Evolutionary conservation across 306 rosid genomes (phyloP), one percentile per base, ranked within the genome.

Genomic region (Hylodesmum podocarpum): DNA sequence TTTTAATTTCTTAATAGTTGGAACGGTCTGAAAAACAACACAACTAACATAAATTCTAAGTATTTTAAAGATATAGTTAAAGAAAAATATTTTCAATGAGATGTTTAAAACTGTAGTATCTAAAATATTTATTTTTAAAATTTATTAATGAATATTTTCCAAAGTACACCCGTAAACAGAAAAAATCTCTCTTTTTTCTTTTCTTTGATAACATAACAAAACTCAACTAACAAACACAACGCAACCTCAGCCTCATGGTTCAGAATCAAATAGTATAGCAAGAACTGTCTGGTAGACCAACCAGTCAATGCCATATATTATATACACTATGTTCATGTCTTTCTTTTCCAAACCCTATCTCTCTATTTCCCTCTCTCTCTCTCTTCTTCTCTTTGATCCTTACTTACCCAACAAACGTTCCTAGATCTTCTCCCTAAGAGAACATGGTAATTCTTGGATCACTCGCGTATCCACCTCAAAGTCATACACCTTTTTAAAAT

Each of bases 231-330:
- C 84, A 75, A 68, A 70, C 25, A 40, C 57, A 37, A 57, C 55
- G 4, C 36, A 40, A 28, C 25, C 46, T 10, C 18, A 37, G 15
- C 3, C 21, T 36, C n/a, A 53, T 5, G 2, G 18, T 8, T 9
- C 8, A 54, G 33, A 27, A 68, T n/a, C 21, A 27, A 1, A 37
- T 1, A 8, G 10, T n/a, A 36, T 58, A 58, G 36, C 39, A 28
- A 1, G 72, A 84, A 84, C 85, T 77, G 92, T 89, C 86, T 69
- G 91, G 92, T 86, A 87, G 88, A 89, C 85, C 97, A 87, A 89
- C 91, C 97, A 81, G 94, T 91, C 96, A 90, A 90, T 27, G 15
- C 66, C 39, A 58, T 58, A 12, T 12, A n/a, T n/a, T n/a, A n/a
- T n/a, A n/a, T n/a, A n/a, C n/a, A n/a, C n/a, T n/a, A n/a, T n/a